Evolutionary conservation across 139 green algal genomes (phyloP).

Genomic region (Asterochloris erici): DNA sequence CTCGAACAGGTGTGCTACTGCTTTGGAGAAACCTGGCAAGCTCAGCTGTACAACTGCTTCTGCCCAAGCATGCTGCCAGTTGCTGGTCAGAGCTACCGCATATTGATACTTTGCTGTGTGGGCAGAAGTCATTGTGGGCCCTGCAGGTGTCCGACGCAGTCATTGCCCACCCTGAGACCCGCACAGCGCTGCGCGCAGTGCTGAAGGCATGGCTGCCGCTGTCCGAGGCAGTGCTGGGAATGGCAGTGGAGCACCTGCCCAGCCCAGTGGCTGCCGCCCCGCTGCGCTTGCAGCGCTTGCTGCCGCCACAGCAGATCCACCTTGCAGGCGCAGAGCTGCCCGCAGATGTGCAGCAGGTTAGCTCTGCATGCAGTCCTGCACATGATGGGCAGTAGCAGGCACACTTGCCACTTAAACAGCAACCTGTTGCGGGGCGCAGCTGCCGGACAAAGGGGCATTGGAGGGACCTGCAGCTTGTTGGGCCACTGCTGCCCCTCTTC

Average conservation of each 20-base stretch:
- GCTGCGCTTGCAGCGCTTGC: constrained; percentile 50
- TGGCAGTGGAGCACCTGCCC: constrained; percentile 82
- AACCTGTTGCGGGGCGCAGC: constrained; percentile 4
- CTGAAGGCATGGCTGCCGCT: constrained; percentile 88
- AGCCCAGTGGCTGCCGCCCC: constrained; percentile 56
- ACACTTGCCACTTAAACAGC: background rate
- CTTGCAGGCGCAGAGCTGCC: constrained; percentile 2
- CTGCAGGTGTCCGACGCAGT: constrained; percentile 37
- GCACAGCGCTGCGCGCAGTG: constrained; percentile 58
- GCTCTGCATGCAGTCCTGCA: background rate
- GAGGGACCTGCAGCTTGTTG: too few relatives aligned
- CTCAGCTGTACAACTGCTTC: too few relatives aligned
- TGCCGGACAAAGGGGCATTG: background rate
- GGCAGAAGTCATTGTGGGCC: background rate
- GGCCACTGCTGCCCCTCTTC: background rate
- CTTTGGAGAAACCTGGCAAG: too few relatives aligned
- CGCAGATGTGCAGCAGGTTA: constrained; percentile 1
- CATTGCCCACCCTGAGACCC: constrained; percentile 53
- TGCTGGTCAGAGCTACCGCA: too few relatives aligned
- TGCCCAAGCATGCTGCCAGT: too few relatives aligned
- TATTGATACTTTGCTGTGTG: too few relatives aligned
- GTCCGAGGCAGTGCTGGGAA: constrained; percentile 79
- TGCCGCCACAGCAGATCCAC: constrained; percentile 39
- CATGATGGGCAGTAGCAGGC: too few relatives aligned
- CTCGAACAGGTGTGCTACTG: constrained; percentile 31